These are phyloP conservation scores for Claviceps paspali DNA, from an alignment of 2,329 filamentous ascomycete genomes.

Conservation along the genomic window DNA sequence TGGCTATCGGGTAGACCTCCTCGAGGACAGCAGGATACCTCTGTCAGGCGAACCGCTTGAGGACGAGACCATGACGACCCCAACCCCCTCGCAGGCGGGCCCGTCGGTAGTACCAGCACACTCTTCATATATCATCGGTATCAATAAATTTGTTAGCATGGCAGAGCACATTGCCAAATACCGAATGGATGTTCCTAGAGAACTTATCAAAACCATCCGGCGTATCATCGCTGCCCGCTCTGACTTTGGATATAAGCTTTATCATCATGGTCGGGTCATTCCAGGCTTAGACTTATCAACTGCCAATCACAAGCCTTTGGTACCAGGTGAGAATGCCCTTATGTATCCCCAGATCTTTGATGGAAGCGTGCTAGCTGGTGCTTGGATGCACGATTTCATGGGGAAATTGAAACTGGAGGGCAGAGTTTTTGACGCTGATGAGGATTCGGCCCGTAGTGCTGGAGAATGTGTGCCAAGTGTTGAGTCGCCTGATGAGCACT, in stretches of 20 bases:
- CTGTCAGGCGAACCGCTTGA: too few species aligned
- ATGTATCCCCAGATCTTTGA: neutral
- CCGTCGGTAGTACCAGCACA: neutral
- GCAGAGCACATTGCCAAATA: constrained; percentile 13
- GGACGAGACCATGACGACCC: too few species aligned
- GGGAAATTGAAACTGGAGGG: too few species aligned
- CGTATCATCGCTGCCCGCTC: constrained; percentile 22
- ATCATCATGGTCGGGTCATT: constrained; percentile 5
- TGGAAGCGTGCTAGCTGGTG: neutral
- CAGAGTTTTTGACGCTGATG: neutral
- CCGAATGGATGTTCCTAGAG: constrained; percentile 13
- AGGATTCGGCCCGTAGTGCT: constrained; percentile 14
- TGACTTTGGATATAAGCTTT: constrained; percentile 12
- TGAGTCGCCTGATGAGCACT: constrained; percentile 11
- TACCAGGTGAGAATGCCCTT: constrained; percentile 17
- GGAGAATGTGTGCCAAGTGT: constrained; percentile 17
- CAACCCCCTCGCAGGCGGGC: too few species aligned
- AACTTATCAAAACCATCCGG: constrained; percentile 18
- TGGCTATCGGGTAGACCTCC: constrained; percentile 16
- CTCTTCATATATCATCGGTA: constrained; percentile 19
- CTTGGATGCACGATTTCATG: too few species aligned
- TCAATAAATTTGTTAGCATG: constrained; percentile 22
- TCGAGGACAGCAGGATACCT: too few species aligned
- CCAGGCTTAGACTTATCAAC: constrained; percentile 7
- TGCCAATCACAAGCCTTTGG: constrained; percentile 9